Base-by-base conservation (phyloP, 2,329 filamentous ascomycete species). In the Penicillium nordicum region DNA sequence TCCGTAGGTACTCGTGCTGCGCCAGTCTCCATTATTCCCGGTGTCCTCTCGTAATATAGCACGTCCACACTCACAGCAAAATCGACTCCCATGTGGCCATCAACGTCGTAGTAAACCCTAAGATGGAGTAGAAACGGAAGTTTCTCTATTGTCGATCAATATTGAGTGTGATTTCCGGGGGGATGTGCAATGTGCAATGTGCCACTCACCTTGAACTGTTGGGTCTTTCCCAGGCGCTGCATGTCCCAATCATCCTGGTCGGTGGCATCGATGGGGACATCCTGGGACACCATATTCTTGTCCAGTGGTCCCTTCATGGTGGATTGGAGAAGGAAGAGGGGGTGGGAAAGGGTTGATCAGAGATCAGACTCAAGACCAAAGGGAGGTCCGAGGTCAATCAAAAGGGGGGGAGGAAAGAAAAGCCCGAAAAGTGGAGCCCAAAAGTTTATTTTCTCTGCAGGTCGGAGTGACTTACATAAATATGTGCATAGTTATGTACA, bases 181-280 rank as follows among this genome's bases (percentile, higher is more conserved):
- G 32, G 32, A 30, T 32, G 30, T 12, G 30, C 32, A 32, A 36
- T 45, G 21, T 36, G 32, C 34, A 34, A 36, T 45, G 21, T 36
- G 2, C 18, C 12, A 60, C 67, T 44, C 12, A 68, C 76, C 55
- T 76, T 74, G 53, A 81, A 72, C 57, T 81, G 76, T 64, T 82
- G 79, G 42, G 71, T 67, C 68, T 80, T 81, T 44, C 79, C 79
- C 71, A 82, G 71, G 16, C 79, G 75, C 48, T 72, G 69, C 79
- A 81, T 82, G 58, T 82, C 64, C 43, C 57, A 60, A 27, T 67
- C 64, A 63, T 67, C 64, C 50, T 67, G 64, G 34, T 55, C 54
- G 16, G 34, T 58, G 10, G 49, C 32, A 5, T 64, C 61, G 7
- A 65, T 38, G 18, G 46, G 59, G 29, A 57, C 48, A 42, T 64